Conservation (phyloP, 164 flowering plant genomes). For the Aristolochia californica region DNA sequence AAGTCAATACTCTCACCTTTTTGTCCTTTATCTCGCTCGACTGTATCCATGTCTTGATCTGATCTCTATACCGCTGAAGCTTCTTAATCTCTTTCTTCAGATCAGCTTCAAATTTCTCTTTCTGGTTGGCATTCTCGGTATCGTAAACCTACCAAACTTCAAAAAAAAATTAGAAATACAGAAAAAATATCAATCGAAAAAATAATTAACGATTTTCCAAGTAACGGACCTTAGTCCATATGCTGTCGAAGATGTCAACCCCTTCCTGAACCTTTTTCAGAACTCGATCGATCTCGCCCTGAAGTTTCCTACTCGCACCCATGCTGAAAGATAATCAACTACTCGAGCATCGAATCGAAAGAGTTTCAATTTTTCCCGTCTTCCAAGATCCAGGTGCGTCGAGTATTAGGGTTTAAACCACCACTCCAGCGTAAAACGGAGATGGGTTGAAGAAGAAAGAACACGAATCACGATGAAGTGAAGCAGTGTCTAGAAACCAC, state of each 20-base stretch:
- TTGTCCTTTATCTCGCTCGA: slow-evolving; percentile 98
- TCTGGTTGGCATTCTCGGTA: slow-evolving; percentile 95
- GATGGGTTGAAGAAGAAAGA: too few species aligned
- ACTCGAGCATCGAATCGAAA: too few species aligned
- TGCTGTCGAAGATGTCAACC: slow-evolving; percentile 91
- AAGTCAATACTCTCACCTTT: slow-evolving; percentile 38
- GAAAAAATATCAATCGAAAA: background rate
- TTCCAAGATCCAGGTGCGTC: too few species aligned
- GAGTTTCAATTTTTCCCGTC: too few species aligned
- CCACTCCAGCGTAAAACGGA: too few species aligned
- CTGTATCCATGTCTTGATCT: slow-evolving; percentile 98
- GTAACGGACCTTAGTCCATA: slow-evolving; percentile 86
- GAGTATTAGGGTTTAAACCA: too few species aligned
- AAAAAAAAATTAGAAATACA: background rate
- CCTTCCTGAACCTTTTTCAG: slow-evolving; percentile 98
- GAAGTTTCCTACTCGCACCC: slow-evolving; percentile 98
- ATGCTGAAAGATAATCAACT: slow-evolving; percentile 16
- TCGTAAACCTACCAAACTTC: slow-evolving; percentile 72
- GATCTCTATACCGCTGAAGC: slow-evolving; percentile 93
- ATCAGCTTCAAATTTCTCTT: slow-evolving; percentile 98
- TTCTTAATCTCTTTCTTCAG: slow-evolving; percentile 99
- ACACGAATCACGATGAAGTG: too few species aligned
- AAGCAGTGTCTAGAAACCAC: too few species aligned
- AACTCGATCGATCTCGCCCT: slow-evolving; percentile 99
- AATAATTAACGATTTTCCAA: background rate